Conservation (phyloP, 1,284 basidiomycete species). For the Hemileia vastatrix region DNA sequence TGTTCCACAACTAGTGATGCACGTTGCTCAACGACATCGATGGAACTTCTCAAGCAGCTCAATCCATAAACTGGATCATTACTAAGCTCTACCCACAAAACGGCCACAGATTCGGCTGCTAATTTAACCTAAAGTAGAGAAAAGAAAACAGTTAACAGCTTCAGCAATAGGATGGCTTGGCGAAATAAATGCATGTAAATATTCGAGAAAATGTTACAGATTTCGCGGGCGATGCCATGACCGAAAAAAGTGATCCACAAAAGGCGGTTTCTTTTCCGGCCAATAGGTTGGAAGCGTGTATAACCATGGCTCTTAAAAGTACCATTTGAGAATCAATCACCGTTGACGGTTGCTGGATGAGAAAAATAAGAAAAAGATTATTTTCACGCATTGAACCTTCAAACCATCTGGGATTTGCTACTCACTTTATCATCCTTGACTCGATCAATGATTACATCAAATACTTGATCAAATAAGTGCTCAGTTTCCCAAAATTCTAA, state of each 20-base stretch:
- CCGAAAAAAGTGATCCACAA: conserved; percentile 8
- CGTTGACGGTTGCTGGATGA: not conserved
- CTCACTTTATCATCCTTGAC: not conserved
- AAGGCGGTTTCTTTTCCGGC: conserved; percentile 21
- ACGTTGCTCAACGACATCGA: conserved; percentile 13
- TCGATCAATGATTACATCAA: conserved; percentile 16
- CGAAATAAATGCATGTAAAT: too few relatives aligned
- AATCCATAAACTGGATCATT: conserved; percentile 23
- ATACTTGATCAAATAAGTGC: conserved; percentile 17
- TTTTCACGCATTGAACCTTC: not conserved
- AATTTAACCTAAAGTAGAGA: conserved; percentile 12
- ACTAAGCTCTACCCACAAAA: conserved; percentile 19
- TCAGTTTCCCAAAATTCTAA: conserved; percentile 16
- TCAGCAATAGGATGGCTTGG: too few relatives aligned
- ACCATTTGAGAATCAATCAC: conserved; percentile 18
- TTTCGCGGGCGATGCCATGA: conserved; percentile 7
- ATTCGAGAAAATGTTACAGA: too few relatives aligned
- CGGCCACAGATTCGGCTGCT: conserved; percentile 19
- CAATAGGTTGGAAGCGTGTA: conserved; percentile 12
- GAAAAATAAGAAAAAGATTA: not conserved
- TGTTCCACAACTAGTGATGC: too few relatives aligned
- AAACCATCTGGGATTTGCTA: not conserved
- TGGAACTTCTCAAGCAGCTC: conserved; percentile 22
- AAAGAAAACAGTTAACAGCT: not conserved
- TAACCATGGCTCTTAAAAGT: conserved; percentile 14